Evolutionary conservation across 257 asterid genomes (phyloP).

Genomic region (Gentiana straminea): DNA sequence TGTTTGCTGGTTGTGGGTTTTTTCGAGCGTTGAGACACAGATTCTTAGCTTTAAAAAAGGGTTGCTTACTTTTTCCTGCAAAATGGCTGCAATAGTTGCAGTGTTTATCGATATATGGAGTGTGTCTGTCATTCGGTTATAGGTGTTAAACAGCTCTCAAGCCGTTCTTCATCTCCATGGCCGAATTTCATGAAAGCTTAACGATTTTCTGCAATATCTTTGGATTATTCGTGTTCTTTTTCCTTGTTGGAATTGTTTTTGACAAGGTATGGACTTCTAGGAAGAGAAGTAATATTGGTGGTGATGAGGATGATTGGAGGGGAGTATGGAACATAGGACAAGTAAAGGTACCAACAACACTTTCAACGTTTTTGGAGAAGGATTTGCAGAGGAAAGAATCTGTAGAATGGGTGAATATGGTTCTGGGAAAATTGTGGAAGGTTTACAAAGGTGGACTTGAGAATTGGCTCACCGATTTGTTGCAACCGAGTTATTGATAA

Average conservation of each 20-base stretch:
- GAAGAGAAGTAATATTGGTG: slow-evolving; percentile 24
- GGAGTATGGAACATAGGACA: slow-evolving; percentile 25
- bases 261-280: slow-evolving; percentile 82
- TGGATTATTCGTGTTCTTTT: slow-evolving; percentile 73
- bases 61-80: too few species aligned
- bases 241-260: slow-evolving; percentile 81
- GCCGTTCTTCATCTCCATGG: too few species aligned
- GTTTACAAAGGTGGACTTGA: slow-evolving; percentile 63
- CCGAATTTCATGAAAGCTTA: too few species aligned
- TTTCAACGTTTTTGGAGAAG: slow-evolving; percentile 58
- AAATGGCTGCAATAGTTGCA: too few species aligned
- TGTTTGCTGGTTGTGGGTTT: too few species aligned
- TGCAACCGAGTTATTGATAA: slow-evolving; percentile 81
- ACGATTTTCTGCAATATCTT: slow-evolving; percentile 36
- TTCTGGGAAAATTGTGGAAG: slow-evolving; percentile 82
- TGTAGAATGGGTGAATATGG: slow-evolving; percentile 92
- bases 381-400: slow-evolving; percentile 85
- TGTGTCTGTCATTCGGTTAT: too few species aligned
- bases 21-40: too few species aligned
- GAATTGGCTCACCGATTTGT: slow-evolving; percentile 73
- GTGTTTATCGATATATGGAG: too few species aligned
- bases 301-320: slow-evolving; percentile 20
- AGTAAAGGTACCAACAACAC: slow-evolving; percentile 44
- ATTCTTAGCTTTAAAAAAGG: too few species aligned
- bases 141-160: too few species aligned